A percentile compares a stretch with the other conserved stretches of the same genome.
Conservation (phyloP, 257 asterid genomes). For the Phtheirospermum japonicum region DNA sequence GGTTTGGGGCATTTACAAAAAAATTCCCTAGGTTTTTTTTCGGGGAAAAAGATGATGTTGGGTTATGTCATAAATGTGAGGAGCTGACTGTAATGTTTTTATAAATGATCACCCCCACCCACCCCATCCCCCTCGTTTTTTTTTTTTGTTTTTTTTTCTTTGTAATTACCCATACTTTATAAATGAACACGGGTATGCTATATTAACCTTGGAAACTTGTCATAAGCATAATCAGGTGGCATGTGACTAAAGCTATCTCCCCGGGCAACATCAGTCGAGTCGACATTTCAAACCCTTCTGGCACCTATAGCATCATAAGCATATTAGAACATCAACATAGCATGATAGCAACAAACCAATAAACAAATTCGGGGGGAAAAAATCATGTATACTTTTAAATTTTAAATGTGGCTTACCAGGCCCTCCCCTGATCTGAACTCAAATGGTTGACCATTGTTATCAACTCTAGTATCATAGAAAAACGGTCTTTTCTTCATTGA, state of each 20-base stretch:
- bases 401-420: constrained; percentile 60
- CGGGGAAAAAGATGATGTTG: no score
- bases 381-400: constrained; percentile 18
- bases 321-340: constrained; percentile 18
- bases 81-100: no score
- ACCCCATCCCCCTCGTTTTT: no score
- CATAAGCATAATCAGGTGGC: constrained; percentile 97
- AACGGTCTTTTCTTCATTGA: constrained; percentile 67
- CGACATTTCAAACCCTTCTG: constrained; percentile 98
- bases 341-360: no score
- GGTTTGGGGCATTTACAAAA: no score
- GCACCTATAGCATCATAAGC: constrained; percentile 61
- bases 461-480: constrained; percentile 77
- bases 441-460: constrained; percentile 73
- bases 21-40: no score
- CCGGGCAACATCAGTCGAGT: constrained; percentile 95
- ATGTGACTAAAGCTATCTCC: constrained; percentile 80
- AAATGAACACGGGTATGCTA: constrained; percentile 1
- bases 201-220: constrained; percentile 79
- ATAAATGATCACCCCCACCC: no score
- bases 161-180: not conserved
- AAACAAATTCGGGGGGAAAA: no score
- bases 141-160: no score
- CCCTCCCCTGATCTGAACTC: constrained; percentile 99
- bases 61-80: no score